Conservation (phyloP, 2,329 filamentous ascomycete species). For the Metarhizium brunneum region DNA sequence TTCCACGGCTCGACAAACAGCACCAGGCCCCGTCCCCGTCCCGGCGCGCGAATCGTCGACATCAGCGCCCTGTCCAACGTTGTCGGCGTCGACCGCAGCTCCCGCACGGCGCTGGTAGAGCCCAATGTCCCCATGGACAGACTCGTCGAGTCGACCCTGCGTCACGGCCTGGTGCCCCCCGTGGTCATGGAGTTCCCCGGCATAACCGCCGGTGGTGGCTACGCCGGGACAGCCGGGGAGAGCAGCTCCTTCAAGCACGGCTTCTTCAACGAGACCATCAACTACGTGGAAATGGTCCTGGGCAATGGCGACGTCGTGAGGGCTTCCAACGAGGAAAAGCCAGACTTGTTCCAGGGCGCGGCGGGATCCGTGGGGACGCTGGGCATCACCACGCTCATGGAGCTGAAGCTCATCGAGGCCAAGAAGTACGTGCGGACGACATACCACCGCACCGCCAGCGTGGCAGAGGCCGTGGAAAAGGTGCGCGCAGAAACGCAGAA, state of each 20-base stretch:
- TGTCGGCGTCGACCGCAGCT: slow-evolving; percentile 47
- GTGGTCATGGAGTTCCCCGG: slow-evolving; percentile 72
- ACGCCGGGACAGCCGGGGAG: slow-evolving; percentile 62
- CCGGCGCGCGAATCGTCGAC: slow-evolving; percentile 38
- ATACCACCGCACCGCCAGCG: slow-evolving; percentile 45
- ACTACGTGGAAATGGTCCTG: slow-evolving; percentile 58
- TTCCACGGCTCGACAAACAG: slow-evolving; percentile 71
- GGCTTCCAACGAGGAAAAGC: slow-evolving; percentile 30
- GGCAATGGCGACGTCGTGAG: slow-evolving; percentile 55
- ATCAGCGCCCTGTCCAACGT: slow-evolving; percentile 57
- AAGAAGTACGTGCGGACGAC: slow-evolving; percentile 52
- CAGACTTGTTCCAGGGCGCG: slow-evolving; percentile 56
- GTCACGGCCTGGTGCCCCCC: slow-evolving; percentile 57
- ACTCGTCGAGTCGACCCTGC: slow-evolving; percentile 55
- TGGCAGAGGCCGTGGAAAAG: slow-evolving; percentile 35
- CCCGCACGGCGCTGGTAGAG: slow-evolving; percentile 57
- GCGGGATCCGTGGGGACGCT: slow-evolving; percentile 60
- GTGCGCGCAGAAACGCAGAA: slow-evolving; percentile 37
- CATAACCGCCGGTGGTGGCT: slow-evolving; percentile 65
- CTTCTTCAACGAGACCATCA: slow-evolving; percentile 59
- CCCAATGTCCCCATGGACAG: slow-evolving; percentile 69
- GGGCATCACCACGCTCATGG: slow-evolving; percentile 57
- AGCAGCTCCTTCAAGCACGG: slow-evolving; percentile 61
- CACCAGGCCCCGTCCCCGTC: slow-evolving; percentile 43
- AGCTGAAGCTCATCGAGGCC: slow-evolving; percentile 53